Evolutionary conservation across 306 rosid genomes (phyloP).

Genomic region (Dalbergia cultrata): DNA sequence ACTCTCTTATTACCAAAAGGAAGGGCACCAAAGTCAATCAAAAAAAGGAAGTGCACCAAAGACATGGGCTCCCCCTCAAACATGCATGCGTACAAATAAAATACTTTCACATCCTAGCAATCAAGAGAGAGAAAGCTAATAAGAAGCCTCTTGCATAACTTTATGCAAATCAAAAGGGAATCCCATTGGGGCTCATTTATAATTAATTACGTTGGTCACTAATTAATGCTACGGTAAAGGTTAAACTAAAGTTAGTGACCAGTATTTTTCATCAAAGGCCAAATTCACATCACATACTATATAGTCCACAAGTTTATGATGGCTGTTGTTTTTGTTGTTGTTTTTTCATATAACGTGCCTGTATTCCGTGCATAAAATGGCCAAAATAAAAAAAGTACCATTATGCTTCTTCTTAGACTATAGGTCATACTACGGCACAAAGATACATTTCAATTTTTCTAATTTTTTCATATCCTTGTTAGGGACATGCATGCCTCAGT

Average conservation of each 20-base stretch:
- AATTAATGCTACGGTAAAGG: constrained; percentile 4
- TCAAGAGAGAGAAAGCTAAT: constrained; percentile 21
- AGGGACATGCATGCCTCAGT: constrained; percentile 18
- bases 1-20: constrained; percentile 36
- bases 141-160: constrained; percentile 29
- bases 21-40: too few species aligned
- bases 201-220: constrained; percentile 60
- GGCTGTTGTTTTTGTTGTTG: constrained; percentile 7
- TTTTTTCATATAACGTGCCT: constrained; percentile 34
- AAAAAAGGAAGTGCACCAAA: constrained; percentile 36
- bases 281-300: not conserved
- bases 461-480: constrained; percentile 12
- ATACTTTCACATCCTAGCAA: constrained; percentile 28
- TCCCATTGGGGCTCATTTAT: constrained; percentile 35
- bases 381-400: constrained; percentile 13
- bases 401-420: constrained; percentile 35
- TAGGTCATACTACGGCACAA: not conserved
- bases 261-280: constrained; percentile 25
- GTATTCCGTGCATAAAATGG: constrained; percentile 46
- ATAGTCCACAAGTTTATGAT: not conserved
- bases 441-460: not conserved
- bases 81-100: constrained; percentile 47
- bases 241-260: constrained; percentile 27
- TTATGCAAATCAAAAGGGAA: constrained; percentile 61
- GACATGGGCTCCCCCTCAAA: constrained; percentile 51